These are phyloP conservation scores for Neofusicoccum umdonicola DNA, from an alignment of 2,329 filamentous ascomycete species.

Conservation along the genomic window DNA sequence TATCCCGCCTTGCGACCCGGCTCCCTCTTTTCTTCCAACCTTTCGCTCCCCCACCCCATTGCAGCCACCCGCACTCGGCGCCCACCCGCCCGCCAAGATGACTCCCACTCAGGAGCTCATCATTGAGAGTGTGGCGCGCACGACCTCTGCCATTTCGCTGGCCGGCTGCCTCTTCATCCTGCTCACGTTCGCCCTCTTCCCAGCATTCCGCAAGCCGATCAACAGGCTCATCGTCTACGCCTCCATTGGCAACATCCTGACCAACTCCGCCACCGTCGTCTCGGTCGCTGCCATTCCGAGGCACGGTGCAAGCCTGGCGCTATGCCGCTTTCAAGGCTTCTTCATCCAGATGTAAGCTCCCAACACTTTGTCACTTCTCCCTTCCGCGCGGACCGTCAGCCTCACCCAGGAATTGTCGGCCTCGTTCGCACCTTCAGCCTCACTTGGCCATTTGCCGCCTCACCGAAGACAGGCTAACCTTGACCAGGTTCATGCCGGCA, in stretches of 20 bases:
- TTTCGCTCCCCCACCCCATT: neutral
- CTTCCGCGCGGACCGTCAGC: too few species aligned
- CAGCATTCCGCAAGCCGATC: slow-evolving; percentile 78
- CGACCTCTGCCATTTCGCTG: slow-evolving; percentile 69
- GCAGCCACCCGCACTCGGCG: too few species aligned
- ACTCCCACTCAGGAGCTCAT: slow-evolving; percentile 31
- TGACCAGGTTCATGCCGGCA: slow-evolving; percentile 69
- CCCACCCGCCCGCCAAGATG: slow-evolving; percentile 20
- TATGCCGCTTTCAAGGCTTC: slow-evolving; percentile 76
- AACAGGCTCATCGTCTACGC: slow-evolving; percentile 83
- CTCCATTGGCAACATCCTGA: slow-evolving; percentile 75
- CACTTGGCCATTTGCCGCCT: neutral
- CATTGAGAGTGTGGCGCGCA: slow-evolving; percentile 64
- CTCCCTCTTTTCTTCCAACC: too few species aligned
- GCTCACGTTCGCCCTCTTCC: slow-evolving; percentile 65
- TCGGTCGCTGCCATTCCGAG: slow-evolving; percentile 57
- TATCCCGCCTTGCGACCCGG: neutral
- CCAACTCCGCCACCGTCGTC: slow-evolving; percentile 74
- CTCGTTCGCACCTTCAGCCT: neutral
- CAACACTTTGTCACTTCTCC: too few species aligned
- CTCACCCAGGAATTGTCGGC: neutral
- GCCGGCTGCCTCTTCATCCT: slow-evolving; percentile 71
- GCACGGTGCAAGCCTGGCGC: slow-evolving; percentile 46
- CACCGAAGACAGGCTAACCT: slow-evolving; percentile 20
- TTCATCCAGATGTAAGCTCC: slow-evolving; percentile 74